These are phyloP conservation scores for Dunaliella primolecta DNA, from an alignment of 139 green algal genomes.

Conservation along the genomic window DNA sequence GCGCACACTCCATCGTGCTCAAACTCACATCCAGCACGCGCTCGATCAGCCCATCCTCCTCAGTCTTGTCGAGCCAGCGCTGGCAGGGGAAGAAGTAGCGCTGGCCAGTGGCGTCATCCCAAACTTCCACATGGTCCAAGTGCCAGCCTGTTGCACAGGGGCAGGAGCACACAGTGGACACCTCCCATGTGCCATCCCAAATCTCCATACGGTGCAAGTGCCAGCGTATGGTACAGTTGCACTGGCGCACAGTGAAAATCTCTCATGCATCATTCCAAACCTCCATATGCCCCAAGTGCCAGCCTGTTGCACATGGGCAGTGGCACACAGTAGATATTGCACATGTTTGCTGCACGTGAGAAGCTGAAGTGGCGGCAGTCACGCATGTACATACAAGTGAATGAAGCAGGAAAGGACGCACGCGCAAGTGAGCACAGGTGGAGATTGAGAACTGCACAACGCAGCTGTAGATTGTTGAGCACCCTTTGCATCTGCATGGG, in stretches of 20 bases:
- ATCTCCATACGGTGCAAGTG: background rate
- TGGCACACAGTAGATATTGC: background rate
- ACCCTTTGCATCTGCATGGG: too few relatives aligned
- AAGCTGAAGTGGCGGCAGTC: too few relatives aligned
- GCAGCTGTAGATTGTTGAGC: too few relatives aligned
- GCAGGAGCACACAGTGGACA: background rate
- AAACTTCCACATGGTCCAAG: conserved; percentile 53
- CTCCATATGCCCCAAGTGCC: conserved; percentile 58
- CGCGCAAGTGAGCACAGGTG: too few relatives aligned
- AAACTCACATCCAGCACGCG: conserved; percentile 31
- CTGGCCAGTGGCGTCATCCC: conserved; percentile 33
- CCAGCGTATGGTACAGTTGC: background rate
- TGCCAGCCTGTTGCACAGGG: too few relatives aligned
- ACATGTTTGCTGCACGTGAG: too few relatives aligned
- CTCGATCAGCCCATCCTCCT: conserved; percentile 34
- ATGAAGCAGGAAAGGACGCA: too few relatives aligned
- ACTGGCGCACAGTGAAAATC: too few relatives aligned
- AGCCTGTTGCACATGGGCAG: too few relatives aligned
- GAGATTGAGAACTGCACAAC: too few relatives aligned
- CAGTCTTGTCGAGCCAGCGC: conserved; percentile 46
- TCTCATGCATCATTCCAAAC: conserved; percentile 38
- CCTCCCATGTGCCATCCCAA: background rate
- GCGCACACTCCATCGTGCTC: too few relatives aligned
- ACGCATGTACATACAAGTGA: too few relatives aligned
- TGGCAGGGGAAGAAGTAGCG: conserved; percentile 41